Conservation (phyloP, 2,329 filamentous ascomycete genomes). For the Allantophomopsis cytisporea region DNA sequence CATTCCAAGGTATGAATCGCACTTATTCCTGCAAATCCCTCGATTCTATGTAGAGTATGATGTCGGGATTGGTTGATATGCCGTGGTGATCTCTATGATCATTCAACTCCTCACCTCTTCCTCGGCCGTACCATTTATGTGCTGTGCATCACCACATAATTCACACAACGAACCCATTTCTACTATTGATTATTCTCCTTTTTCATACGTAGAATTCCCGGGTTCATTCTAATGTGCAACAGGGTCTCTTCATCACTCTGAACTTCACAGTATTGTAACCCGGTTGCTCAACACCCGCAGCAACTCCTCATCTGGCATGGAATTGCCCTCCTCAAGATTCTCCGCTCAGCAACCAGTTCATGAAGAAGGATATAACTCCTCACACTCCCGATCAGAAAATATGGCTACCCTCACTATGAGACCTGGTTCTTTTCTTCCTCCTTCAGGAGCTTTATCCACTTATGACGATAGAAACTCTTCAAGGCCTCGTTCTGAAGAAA, state of each 20-base stretch:
- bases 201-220: not conserved
- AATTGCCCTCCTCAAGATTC: conserved; percentile 5
- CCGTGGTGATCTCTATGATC: not conserved
- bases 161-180: not conserved
- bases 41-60: conserved; percentile 6
- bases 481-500: conserved; percentile 5
- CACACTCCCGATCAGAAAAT: not conserved
- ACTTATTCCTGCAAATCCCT: conserved; percentile 3
- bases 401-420: conserved; percentile 7
- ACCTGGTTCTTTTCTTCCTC: conserved; percentile 4
- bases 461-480: conserved; percentile 4
- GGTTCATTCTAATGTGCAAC: not conserved
- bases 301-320: conserved; percentile 5
- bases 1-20: conserved; percentile 1
- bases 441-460: conserved; percentile 3
- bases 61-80: conserved; percentile 1
- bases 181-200: not conserved
- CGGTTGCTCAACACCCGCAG: not conserved
- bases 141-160: not conserved
- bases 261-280: conserved; percentile 2
- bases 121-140: not conserved
- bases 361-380: not conserved
- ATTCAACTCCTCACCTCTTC: too few species aligned
- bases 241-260: not conserved
- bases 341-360: conserved; percentile 1